Evolutionary conservation across 768 basidiomycete species (phyloP).

Genomic region (Leccinellum albellum): DNA sequence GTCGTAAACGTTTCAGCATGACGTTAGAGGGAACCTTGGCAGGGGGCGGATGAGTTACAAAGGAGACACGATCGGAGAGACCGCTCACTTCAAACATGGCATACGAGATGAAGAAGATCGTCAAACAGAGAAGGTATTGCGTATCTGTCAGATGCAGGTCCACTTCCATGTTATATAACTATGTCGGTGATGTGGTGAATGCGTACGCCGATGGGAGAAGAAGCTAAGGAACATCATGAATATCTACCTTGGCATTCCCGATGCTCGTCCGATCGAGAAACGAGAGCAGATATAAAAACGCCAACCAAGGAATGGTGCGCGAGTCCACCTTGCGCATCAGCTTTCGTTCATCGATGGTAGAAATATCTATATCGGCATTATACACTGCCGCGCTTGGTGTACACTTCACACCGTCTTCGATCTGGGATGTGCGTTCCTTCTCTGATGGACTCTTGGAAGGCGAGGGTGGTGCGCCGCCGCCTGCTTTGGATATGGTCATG

Average conservation of each 20-base stretch:
- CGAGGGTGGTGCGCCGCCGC: background rate
- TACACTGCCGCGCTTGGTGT: constrained; percentile 15
- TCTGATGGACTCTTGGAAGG: constrained; percentile 1
- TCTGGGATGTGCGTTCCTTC: background rate
- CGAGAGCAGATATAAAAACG: constrained; percentile 71
- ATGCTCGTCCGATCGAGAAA: constrained; percentile 62
- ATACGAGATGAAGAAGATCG: constrained; percentile 61
- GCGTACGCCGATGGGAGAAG: background rate
- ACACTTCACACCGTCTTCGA: background rate
- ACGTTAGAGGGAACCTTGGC: constrained; percentile 65
- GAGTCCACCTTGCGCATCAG: constrained; percentile 67
- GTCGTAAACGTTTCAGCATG: constrained; percentile 67
- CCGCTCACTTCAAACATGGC: constrained; percentile 61
- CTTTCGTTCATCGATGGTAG: constrained; percentile 62
- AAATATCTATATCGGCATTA: constrained; percentile 50
- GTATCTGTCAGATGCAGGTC: constrained; percentile 59
- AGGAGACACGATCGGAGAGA: background rate
- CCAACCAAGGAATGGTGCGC: constrained; percentile 64
- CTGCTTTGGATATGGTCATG: background rate
- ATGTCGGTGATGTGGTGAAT: background rate
- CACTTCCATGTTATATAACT: constrained; percentile 62
- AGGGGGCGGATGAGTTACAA: background rate
- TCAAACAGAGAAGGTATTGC: constrained; percentile 63
- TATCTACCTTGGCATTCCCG: constrained; percentile 35
- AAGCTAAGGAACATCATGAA: too few species aligned